A percentile compares a stretch with the other conserved stretches of the same genome.
These are phyloP conservation scores for Litsea cubeba DNA, from an alignment of 164 flowering plant species.

Conservation along the genomic window DNA sequence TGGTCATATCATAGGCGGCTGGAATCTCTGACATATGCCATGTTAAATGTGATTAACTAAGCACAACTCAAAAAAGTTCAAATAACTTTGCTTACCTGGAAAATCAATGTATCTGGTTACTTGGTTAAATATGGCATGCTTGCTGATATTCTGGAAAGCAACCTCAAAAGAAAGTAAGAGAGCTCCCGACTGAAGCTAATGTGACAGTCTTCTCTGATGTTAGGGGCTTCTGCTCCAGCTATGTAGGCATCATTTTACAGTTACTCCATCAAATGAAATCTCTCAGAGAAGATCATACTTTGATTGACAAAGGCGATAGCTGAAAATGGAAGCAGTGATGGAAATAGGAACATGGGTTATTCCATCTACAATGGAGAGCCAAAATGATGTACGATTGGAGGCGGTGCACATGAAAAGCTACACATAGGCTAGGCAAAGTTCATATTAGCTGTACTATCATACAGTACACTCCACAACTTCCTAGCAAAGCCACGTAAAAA, in stretches of 20 bases:
- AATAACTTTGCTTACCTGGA: conserved; percentile 1
- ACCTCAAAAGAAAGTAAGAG: not conserved
- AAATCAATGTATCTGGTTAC: not conserved
- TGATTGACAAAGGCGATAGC: not conserved
- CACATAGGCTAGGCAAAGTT: not conserved
- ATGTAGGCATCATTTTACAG: not conserved
- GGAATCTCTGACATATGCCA: not conserved
- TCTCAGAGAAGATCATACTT: not conserved
- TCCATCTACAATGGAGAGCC: not conserved
- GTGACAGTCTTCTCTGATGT: not conserved
- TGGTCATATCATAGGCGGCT: not conserved
- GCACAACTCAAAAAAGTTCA: not conserved
- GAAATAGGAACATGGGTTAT: not conserved
- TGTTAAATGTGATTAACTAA: not conserved
- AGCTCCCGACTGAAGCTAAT: not conserved
- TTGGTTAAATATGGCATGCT: not conserved
- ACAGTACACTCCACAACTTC: not conserved
- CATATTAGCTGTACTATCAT: not conserved
- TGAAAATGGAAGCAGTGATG: not conserved
- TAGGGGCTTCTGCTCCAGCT: not conserved
- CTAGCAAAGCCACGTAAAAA: not conserved
- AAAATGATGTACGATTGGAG: not conserved
- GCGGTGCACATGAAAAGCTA: not conserved
- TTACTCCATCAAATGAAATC: conserved; percentile 6
- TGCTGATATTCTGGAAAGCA: not conserved